phyloP scores from a whole-genome alignment of 2,329 filamentous ascomycete genomes.

The Ophiocordyceps camponoti-floridani region DNA sequence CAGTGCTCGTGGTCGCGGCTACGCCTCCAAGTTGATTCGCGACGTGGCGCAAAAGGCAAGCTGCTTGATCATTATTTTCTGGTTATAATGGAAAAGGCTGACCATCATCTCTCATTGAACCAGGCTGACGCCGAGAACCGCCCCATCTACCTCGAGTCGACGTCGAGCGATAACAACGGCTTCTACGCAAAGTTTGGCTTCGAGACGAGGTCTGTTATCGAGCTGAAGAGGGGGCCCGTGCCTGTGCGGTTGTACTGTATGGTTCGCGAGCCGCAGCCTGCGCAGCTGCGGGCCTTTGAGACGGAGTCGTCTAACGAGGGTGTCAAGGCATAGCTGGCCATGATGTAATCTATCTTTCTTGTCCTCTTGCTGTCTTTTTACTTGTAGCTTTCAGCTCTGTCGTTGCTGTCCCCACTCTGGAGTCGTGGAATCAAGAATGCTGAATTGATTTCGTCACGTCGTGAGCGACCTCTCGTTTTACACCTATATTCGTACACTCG shows the following conservation, averaged over 20 bases:
- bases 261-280: slow-evolving; percentile 50
- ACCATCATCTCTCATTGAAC: background rate
- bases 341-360: background rate
- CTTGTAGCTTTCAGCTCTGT: background rate
- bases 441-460: background rate
- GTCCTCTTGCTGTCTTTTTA: background rate
- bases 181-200: slow-evolving; percentile 70
- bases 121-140: slow-evolving; percentile 46
- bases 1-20: slow-evolving; percentile 51
- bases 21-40: slow-evolving; percentile 52
- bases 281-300: slow-evolving; percentile 5
- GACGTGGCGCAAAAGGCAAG: slow-evolving; percentile 46
- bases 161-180: slow-evolving; percentile 44
- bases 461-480: background rate
- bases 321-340: slow-evolving; percentile 1
- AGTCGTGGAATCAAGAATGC: too few species aligned
- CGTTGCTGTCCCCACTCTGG: too few species aligned
- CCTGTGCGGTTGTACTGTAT: slow-evolving; percentile 60
- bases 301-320: slow-evolving; percentile 3
- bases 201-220: slow-evolving; percentile 42
- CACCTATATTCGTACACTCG: too few species aligned
- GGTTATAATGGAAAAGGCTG: too few species aligned
- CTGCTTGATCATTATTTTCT: slow-evolving; percentile 2
- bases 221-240: slow-evolving; percentile 36
- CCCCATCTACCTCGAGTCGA: slow-evolving; percentile 65